Conservation (phyloP, 2,329 filamentous ascomycete species). For the Colletotrichum coccodes region DNA sequence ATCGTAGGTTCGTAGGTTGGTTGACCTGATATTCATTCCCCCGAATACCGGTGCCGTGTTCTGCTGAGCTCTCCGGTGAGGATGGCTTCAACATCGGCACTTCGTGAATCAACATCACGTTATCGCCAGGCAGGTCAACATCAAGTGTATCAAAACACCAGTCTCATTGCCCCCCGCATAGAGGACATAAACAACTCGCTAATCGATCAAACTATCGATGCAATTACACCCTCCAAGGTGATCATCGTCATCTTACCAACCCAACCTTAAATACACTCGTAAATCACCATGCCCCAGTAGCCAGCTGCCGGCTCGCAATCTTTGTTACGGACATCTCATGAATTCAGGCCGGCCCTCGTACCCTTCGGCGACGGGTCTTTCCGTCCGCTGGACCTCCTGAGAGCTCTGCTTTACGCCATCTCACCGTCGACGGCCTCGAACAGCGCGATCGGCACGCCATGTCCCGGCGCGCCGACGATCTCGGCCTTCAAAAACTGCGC, state of each 20-base stretch:
- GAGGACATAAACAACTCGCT: neutral
- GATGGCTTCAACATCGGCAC: neutral
- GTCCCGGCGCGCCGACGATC: constrained; percentile 53
- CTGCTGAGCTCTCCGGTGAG: neutral
- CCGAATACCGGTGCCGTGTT: neutral
- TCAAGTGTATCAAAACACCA: neutral
- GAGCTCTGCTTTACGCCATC: constrained; percentile 14
- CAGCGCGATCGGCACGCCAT: constrained; percentile 53
- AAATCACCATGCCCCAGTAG: neutral
- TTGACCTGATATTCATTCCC: neutral
- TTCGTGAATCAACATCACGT: neutral
- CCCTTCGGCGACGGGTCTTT: neutral
- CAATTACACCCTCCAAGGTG: neutral
- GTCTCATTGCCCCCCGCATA: neutral
- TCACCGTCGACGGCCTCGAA: constrained; percentile 40
- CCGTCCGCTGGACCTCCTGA: neutral
- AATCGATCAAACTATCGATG: constrained; percentile 17
- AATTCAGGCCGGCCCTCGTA: neutral
- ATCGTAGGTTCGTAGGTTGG: neutral
- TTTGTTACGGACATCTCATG: neutral
- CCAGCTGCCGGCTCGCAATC: neutral
- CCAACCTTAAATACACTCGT: neutral
- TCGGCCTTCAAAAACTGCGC: constrained; percentile 56
- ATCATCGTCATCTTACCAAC: neutral
- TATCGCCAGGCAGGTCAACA: neutral